Base-by-base conservation (phyloP, 345 rosid genomes). In the Anastatica hierochuntica region DNA sequence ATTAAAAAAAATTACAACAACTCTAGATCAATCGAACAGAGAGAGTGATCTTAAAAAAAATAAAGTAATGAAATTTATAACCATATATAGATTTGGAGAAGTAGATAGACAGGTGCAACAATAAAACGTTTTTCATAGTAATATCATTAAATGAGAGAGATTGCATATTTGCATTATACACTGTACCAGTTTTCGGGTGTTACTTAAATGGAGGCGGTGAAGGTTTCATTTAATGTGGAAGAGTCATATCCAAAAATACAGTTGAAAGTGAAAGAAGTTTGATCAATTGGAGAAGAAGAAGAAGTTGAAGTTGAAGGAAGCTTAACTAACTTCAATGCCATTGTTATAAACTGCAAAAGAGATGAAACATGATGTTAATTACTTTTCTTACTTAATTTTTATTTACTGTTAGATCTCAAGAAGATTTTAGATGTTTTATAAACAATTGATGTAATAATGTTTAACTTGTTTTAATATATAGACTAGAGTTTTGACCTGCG, bases 201-300 rank as follows among this genome's bases (percentile, higher is more conserved):
- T 51, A 16, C 66, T 51, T 61, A 61, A 61, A 51, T 61, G 58
- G 66, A 61, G 51, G 51, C 43, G 66, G 66, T 61, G 66, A 61
- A 61, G 58, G 58, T 43, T 51, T 51, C 58, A 61, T 59, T 61
- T 33, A 61, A 42, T 61, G 66, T 51, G 26, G 10, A 51, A 34
- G 43, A 61, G 57, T 40, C 58, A 41, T 9, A 21, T 31, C 42
- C 15, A 33, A 51, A 61, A 42, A 61, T 51, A 50, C 58, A 50
- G 58, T 50, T 61, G 56, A 34, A 38, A 59, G 46, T 27, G 46
- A 36, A 47, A 52, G n/a, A n/a, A n/a, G n/a, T n/a, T 8, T 26
- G 48, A 12, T 37, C 41, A 39, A 60, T 40, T 29, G 48, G 64
- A 38, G n/a, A 48, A 40, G 64, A 49, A 18, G 49, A 60, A 30